Base-by-base conservation (phyloP, 164 flowering plant genomes). In the Nymphaea thermarum region DNA sequence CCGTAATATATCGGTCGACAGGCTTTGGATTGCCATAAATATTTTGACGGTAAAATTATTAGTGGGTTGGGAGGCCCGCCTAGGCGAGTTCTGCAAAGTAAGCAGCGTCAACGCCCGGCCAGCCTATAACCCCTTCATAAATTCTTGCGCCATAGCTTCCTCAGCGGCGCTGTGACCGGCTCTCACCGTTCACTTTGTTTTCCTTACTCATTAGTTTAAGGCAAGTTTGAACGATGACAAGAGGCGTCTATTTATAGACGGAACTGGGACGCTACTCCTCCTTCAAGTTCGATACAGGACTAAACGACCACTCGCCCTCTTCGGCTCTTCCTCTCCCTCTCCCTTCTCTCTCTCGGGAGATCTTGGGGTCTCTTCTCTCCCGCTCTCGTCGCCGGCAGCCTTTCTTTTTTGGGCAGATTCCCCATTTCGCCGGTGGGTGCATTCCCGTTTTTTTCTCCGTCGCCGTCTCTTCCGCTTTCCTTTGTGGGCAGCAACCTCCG, bases 161-260 rank as follows among this genome's bases (percentile, higher is more conserved):
- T 57, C 1, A 16, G 15, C 16, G 63, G 84, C 88, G 94, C 96
- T 64, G 90, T 91, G 85, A 76, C 16, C 87, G 70, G 88, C 78
- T 86, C 93, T 68, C 90, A 84, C 90, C 87, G 76, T 66, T 78
- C 87, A 87, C 97, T 86, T 91, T 91, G 97, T 89, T 93, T 93
- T 90, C 97, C 96, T 93, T 93, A 90, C 98, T 93, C 96, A 89
- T 93, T 93, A 93, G 95, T 90, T 90, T 93, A 90, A 88, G 96
- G 95, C 98, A 82, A 42, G 16, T 76, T 68, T 3, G 0, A 7
- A 0, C 3, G 7, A 0, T 5, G 7, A 55, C 60, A 1, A 8
- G 12, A 10, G 12, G 12, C 16, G 60, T 25, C 10, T 55, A 55
- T 16, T 55, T 55, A 55, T 55, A 55, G 60, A 8, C 16, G 60